Evolutionary conservation across 2,329 filamentous ascomycete species (phyloP).

Genomic region (Alternaria burnsii): DNA sequence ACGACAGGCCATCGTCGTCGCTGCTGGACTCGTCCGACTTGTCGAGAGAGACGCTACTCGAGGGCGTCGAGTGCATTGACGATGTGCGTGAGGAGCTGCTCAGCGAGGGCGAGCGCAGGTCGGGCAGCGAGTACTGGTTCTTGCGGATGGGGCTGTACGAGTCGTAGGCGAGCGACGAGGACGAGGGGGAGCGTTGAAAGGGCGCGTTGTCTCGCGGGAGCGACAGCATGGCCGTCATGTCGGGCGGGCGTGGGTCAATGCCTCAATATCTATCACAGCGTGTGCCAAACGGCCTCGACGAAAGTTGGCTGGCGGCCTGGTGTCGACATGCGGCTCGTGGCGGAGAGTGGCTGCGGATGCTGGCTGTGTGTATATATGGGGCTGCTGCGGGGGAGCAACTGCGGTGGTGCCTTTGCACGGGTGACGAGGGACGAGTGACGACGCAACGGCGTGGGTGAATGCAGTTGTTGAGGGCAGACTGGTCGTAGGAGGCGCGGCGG

Average conservation of each 20-base stretch:
- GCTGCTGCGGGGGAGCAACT: slow-evolving; percentile 2
- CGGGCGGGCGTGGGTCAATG: slow-evolving; percentile 29
- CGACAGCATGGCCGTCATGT: slow-evolving; percentile 53
- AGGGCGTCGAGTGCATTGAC: slow-evolving; percentile 69
- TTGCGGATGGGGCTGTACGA: slow-evolving; percentile 43
- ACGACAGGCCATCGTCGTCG: slow-evolving; percentile 55
- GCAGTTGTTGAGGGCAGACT: background rate
- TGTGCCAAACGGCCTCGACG: slow-evolving; percentile 40
- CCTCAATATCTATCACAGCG: slow-evolving; percentile 33
- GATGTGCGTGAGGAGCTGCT: slow-evolving; percentile 53
- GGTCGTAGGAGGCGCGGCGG: slow-evolving; percentile 1
- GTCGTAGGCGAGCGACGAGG: slow-evolving; percentile 56
- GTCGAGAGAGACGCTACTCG: slow-evolving; percentile 69
- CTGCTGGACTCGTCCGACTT: slow-evolving; percentile 59
- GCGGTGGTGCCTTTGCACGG: slow-evolving; percentile 15
- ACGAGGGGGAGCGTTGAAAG: slow-evolving; percentile 55
- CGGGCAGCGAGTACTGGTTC: slow-evolving; percentile 46
- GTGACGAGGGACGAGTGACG: slow-evolving; percentile 15
- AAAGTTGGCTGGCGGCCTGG: slow-evolving; percentile 21
- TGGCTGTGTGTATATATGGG: slow-evolving; percentile 9
- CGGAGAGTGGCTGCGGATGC: slow-evolving; percentile 11
- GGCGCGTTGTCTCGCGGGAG: slow-evolving; percentile 41
- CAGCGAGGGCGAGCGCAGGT: slow-evolving; percentile 48
- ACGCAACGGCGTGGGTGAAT: slow-evolving; percentile 7
- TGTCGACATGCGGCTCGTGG: slow-evolving; percentile 46